Evolutionary conservation across 2,329 filamentous ascomycete species (phyloP).

Genomic region (Claviceps humidiphila): DNA sequence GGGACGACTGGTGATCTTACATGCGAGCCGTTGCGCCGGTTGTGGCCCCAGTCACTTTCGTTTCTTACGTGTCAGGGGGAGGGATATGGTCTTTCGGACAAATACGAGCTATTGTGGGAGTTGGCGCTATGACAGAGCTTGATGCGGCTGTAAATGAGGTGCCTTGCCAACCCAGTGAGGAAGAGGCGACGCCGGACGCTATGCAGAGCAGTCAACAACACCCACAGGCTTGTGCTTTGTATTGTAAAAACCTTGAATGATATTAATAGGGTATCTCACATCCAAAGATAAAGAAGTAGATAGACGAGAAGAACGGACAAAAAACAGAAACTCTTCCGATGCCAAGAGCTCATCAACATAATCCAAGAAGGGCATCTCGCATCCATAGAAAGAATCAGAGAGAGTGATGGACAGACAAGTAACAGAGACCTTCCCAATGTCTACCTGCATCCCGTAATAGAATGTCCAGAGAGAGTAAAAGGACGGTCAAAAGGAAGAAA

Average conservation of each 20-base stretch:
- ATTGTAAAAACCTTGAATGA: neutral
- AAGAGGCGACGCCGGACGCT: neutral
- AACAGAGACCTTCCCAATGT: neutral
- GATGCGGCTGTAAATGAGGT: neutral
- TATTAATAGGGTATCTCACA: neutral
- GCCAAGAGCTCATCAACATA: constrained; percentile 8
- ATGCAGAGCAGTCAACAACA: neutral
- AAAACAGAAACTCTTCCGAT: neutral
- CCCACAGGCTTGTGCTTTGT: neutral
- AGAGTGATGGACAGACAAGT: neutral
- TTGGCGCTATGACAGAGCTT: too few relatives aligned
- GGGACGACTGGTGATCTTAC: too few relatives aligned
- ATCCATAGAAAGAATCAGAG: neutral
- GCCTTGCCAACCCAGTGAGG: neutral
- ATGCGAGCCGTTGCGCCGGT: too few relatives aligned
- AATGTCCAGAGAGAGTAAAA: neutral
- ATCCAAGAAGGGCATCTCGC: constrained; percentile 9
- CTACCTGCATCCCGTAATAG: neutral
- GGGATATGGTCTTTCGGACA: too few relatives aligned
- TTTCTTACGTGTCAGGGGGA: too few relatives aligned
- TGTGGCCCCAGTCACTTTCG: too few relatives aligned
- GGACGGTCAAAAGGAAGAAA: neutral
- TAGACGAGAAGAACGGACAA: neutral
- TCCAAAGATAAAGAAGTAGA: neutral
- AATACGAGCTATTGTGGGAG: too few relatives aligned